Base-by-base conservation (phyloP, 768 basidiomycete genomes). In the Chalciporus sphaerocephalus region DNA sequence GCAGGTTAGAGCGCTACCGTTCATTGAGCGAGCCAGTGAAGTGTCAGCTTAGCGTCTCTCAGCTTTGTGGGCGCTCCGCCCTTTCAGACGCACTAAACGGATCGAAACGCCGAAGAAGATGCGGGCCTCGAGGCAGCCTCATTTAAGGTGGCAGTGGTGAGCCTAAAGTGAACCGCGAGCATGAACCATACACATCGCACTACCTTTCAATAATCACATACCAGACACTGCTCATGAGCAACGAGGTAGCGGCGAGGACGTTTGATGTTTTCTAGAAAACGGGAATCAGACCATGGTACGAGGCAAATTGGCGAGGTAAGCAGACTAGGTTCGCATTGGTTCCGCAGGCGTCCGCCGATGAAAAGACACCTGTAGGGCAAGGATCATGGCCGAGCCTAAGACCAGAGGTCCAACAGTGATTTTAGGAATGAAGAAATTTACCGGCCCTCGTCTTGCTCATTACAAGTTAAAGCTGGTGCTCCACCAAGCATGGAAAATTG, bases 101-200 rank as follows among this genome's bases (percentile, higher is more conserved):
- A 43, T n/a, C 21, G 24, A 47, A 40, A 25, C 35, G 18, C 28
- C 12, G 30, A 24, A 24, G 20, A 24, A 16, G 38, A 22, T 28
- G 42, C 22, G 39, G n/a, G 52, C 62, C 62, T 67, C 57, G 53
- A 65, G 65, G 60, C 11, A 43, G 37, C 52, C 59, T 59, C 33
- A 39, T 46, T 47, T 38, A 21, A 28, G 38, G 51, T 53, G 63
- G 63, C 65, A 23, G 51, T 67, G 59, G 16, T 27, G 5, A 20
- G 30, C 23, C n/a, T n/a, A n/a, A n/a, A 25, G 20, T 20, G 30
- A 39, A 27, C 30, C 18, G 41, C 36, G 12, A 24, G 40, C 15
- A 17, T 37, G 38, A 40, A 22, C 36, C 50, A 51, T 53, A 49
- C 44, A 20, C 33, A 40, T 35, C 25, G 13, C 35, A 38, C 35